Evolutionary conservation across 306 rosid species (phyloP).

Genomic region (Vigna radiata): DNA sequence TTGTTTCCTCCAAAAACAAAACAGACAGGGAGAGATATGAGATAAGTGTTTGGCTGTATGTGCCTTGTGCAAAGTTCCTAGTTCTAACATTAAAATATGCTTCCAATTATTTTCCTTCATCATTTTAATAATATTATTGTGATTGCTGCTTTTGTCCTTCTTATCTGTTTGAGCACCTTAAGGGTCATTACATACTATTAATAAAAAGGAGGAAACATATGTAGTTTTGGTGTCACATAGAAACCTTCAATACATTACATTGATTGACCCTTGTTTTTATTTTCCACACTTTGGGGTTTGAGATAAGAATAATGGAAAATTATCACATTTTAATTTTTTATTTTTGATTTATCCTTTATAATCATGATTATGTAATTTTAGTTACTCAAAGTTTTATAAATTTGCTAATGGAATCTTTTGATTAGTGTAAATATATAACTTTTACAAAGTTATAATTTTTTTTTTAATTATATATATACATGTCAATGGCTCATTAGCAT

Average conservation of each 20-base stretch:
- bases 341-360: no score
- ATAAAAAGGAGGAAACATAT: slow-evolving; percentile 6
- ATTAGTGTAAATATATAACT: no score
- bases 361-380: no score
- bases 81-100: slow-evolving; percentile 21
- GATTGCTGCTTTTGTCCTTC: slow-evolving; percentile 36
- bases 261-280: slow-evolving; percentile 29
- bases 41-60: slow-evolving; percentile 34
- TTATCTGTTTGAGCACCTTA: slow-evolving; percentile 37
- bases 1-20: slow-evolving; percentile 25
- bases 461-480: no score
- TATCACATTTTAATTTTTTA: background rate
- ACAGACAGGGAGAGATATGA: background rate
- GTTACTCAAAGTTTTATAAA: no score
- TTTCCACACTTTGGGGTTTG: slow-evolving; percentile 10
- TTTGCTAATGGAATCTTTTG: no score
- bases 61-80: slow-evolving; percentile 48
- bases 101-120: slow-evolving; percentile 41
- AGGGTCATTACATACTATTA: slow-evolving; percentile 39
- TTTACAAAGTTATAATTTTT: no score
- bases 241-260: background rate
- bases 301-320: background rate
- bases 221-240: slow-evolving; percentile 27
- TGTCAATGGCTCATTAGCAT: no score
- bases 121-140: slow-evolving; percentile 28